Percentiles rank a stretch among this genome's conserved stretches.
Conservation (phyloP, 129 eudicot genomes). For the Pittosporum tobira region DNA sequence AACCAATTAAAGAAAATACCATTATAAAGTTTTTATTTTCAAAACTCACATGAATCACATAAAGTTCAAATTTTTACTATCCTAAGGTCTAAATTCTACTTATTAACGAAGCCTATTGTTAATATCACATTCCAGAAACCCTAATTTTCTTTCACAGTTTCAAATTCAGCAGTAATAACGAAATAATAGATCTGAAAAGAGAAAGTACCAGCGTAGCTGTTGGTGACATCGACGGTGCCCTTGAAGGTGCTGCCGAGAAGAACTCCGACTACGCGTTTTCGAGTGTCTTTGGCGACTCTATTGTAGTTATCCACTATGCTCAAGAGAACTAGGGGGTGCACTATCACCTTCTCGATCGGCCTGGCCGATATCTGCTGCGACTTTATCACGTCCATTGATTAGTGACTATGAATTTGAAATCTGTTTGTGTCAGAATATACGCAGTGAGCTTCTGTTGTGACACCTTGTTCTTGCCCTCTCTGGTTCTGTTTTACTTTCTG, state of each 20-base stretch:
- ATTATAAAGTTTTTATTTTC: no score
- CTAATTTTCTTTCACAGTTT: neutral
- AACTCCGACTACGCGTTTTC: constrained; percentile 91
- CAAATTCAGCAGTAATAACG: no score
- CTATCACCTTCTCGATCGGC: constrained; percentile 85
- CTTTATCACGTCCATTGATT: constrained; percentile 77
- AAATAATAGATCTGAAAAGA: constrained; percentile 1
- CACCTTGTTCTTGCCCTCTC: neutral
- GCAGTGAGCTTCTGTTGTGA: neutral
- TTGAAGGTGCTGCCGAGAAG: constrained; percentile 75
- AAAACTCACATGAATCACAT: no score
- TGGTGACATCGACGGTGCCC: constrained; percentile 89
- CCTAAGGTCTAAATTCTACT: no score
- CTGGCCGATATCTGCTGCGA: constrained; percentile 73
- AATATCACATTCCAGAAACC: no score
- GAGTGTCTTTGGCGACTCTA: constrained; percentile 86
- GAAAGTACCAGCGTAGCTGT: constrained; percentile 75
- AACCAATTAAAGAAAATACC: no score
- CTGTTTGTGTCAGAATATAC: neutral
- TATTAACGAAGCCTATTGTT: no score
- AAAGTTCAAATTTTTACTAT: no score
- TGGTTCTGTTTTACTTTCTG: neutral
- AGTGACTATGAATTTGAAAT: neutral
- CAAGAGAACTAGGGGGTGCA: constrained; percentile 82
- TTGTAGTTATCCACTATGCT: constrained; percentile 96